Evolutionary conservation across 345 rosid genomes (phyloP).

Genomic region (Gossypium longicalyx): DNA sequence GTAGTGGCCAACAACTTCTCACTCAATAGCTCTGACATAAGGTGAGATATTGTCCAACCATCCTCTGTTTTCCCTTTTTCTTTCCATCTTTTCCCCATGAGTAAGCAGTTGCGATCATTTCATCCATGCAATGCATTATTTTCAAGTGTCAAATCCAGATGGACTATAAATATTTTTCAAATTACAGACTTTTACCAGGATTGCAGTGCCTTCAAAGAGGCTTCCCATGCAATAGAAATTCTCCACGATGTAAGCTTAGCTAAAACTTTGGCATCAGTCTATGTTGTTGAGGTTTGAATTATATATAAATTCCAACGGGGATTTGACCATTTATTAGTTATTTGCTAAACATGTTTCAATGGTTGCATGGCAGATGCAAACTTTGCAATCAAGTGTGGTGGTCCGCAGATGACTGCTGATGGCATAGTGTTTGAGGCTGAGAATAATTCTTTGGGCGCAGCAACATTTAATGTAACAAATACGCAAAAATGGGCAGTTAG

Average conservation of each 20-base stretch:
- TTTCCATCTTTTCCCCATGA: neutral
- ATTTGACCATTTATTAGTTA: neutral
- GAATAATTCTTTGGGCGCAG: neutral
- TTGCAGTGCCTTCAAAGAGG: slow-evolving; percentile 5
- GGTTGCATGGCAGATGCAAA: slow-evolving; percentile 25
- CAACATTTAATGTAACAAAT: slow-evolving; percentile 24
- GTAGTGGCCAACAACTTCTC: slow-evolving; percentile 32
- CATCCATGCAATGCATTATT: neutral
- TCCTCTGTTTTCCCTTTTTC: too few relatives aligned
- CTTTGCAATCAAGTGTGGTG: slow-evolving; percentile 36
- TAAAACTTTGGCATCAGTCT: neutral
- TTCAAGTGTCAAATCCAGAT: neutral
- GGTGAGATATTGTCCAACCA: slow-evolving; percentile 11
- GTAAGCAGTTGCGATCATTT: neutral
- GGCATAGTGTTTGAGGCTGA: slow-evolving; percentile 45
- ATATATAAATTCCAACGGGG: too few relatives aligned
- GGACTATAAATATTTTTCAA: neutral
- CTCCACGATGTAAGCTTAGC: slow-evolving; percentile 7
- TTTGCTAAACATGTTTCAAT: neutral
- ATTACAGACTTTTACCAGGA: neutral
- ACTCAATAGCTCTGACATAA: slow-evolving; percentile 26
- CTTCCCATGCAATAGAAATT: neutral
- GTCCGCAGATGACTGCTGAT: slow-evolving; percentile 16
- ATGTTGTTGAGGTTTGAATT: neutral
- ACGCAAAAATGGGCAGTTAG: slow-evolving; percentile 54